A percentile compares a stretch with the other conserved stretches of the same genome.
phyloP scores from a whole-genome alignment of 2,329 filamentous ascomycete genomes.

The Ceratocystis albifundus region DNA sequence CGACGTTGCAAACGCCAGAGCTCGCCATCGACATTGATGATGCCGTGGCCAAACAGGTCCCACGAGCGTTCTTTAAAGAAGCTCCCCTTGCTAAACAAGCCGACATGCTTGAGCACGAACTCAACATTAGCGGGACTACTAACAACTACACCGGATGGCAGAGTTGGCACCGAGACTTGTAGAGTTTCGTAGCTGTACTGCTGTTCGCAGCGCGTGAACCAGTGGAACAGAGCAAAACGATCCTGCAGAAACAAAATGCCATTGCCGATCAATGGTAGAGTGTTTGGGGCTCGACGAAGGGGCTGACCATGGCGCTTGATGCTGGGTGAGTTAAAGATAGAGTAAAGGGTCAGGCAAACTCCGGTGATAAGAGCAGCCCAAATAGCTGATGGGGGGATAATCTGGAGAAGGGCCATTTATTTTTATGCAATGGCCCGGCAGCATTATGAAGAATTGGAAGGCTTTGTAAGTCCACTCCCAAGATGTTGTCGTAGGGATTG shows the following conservation, averaged over 20 bases:
- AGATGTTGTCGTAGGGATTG: neutral
- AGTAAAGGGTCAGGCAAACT: conserved; percentile 34
- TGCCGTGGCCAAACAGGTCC: conserved; percentile 55
- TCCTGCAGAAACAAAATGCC: conserved; percentile 50
- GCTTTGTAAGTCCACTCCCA: neutral
- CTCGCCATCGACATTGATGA: conserved; percentile 55
- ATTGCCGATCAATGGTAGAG: conserved; percentile 47
- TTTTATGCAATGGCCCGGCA: neutral
- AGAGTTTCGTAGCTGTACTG: conserved; percentile 49
- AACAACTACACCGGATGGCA: conserved; percentile 52
- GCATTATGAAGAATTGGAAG: neutral
- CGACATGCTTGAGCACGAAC: conserved; percentile 50
- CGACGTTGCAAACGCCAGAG: conserved; percentile 52
- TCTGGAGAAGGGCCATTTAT: conserved; percentile 9
- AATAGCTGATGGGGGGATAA: conserved; percentile 2
- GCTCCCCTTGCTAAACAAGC: conserved; percentile 48
- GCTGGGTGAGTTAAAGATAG: conserved; percentile 38
- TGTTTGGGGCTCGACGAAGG: conserved; percentile 33
- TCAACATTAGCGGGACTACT: conserved; percentile 51
- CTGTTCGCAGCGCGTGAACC: conserved; percentile 50
- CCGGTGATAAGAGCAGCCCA: neutral
- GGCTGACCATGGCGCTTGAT: conserved; percentile 27
- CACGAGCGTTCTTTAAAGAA: conserved; percentile 50
- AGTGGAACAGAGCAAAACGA: conserved; percentile 48
- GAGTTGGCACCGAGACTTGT: conserved; percentile 49